Conservation (phyloP, 2,329 filamentous ascomycete genomes). For the Aspergillus luchuensis region DNA sequence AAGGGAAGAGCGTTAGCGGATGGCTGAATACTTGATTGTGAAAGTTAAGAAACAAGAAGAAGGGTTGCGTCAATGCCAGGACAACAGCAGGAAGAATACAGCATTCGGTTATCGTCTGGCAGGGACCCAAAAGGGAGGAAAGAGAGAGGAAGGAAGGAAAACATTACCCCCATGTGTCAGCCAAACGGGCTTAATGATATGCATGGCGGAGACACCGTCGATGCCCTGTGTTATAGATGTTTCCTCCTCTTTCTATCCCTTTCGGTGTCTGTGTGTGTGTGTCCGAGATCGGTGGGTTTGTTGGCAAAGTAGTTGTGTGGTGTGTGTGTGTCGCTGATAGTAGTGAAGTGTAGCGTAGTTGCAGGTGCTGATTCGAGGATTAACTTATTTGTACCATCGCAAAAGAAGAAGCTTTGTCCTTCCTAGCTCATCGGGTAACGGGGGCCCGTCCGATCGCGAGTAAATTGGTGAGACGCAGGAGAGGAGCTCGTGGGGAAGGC, state of each 20-base stretch:
- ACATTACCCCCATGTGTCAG: constrained; percentile 80
- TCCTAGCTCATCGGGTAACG: constrained; percentile 16
- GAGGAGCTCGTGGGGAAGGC: neutral
- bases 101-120: neutral
- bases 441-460: neutral
- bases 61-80: neutral
- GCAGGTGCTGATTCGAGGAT: constrained; percentile 13
- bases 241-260: constrained; percentile 6
- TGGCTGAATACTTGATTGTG: neutral
- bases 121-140: constrained; percentile 4
- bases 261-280: constrained; percentile 5
- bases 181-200: constrained; percentile 93
- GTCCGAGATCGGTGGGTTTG: constrained; percentile 12
- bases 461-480: neutral
- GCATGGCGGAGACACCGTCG: constrained; percentile 56
- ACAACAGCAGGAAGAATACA: constrained; percentile 6
- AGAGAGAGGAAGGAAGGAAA: neutral
- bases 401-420: constrained; percentile 18
- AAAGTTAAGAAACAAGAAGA: neutral
- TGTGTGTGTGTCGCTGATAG: too few species aligned
- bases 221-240: neutral
- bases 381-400: constrained; percentile 32
- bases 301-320: constrained; percentile 23
- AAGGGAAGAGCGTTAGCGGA: constrained; percentile 21
- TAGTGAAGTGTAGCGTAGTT: neutral